Conservation (phyloP, 2,329 filamentous ascomycete genomes). For the Parascedosporium putredinis region DNA sequence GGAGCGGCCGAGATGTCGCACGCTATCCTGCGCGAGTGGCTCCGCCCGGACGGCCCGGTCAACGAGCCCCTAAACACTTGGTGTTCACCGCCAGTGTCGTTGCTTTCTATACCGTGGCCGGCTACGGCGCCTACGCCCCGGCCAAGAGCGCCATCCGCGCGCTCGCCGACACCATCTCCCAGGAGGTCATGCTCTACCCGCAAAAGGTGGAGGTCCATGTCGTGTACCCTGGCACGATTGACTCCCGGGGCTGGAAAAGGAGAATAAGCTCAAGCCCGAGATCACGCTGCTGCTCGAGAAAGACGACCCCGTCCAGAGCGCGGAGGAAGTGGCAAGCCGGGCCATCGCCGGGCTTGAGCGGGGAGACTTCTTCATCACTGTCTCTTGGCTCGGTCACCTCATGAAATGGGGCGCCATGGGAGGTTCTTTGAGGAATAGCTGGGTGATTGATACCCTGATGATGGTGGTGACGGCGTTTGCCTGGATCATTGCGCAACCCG, state of each 20-base stretch:
- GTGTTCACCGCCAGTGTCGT: constrained; percentile 76
- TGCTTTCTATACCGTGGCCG: constrained; percentile 66
- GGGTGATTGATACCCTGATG: constrained; percentile 48
- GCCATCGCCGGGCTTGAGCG: constrained; percentile 66
- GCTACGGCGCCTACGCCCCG: constrained; percentile 76
- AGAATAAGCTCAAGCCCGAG: constrained; percentile 69
- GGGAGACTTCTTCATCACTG: constrained; percentile 71
- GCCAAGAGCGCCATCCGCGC: constrained; percentile 77
- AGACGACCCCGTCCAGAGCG: constrained; percentile 68
- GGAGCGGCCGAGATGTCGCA: constrained; percentile 79
- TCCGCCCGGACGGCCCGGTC: constrained; percentile 36
- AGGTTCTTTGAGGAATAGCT: constrained; percentile 46
- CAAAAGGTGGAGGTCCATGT: constrained; percentile 71
- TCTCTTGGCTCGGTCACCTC: constrained; percentile 58
- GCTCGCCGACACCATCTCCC: constrained; percentile 70
- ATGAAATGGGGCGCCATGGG: constrained; percentile 56
- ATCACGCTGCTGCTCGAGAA: constrained; percentile 73
- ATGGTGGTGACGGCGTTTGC: constrained; percentile 41
- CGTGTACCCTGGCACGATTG: constrained; percentile 76
- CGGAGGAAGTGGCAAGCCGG: constrained; percentile 62
- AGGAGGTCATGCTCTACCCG: constrained; percentile 81
- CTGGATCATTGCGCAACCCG: constrained; percentile 47
- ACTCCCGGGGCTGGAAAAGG: constrained; percentile 64
- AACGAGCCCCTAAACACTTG: constrained; percentile 57
- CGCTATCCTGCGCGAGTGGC: constrained; percentile 66